Base-by-base conservation (phyloP, 202 grass and related monocot species). In the Cymbopogon flexuosus region DNA sequence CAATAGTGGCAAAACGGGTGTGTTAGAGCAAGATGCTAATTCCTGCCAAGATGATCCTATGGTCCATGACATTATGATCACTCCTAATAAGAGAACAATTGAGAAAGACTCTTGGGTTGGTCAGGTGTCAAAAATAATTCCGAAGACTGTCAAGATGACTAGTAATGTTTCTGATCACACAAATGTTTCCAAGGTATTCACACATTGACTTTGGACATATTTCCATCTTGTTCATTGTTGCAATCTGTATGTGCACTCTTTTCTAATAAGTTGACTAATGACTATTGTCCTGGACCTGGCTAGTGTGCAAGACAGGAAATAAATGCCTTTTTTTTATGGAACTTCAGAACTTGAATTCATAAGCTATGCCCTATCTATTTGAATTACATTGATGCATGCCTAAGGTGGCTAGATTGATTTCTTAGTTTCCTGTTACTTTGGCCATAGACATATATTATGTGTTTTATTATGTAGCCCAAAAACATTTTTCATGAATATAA, bases 151-250 rank as follows among this genome's bases (percentile, higher is more conserved):
- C 69, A 91, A 91, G 62, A 79, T 46, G n/a, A 63, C 58, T 72
- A 78, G 59, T 62, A 87, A 84, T 49, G 51, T 68, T 76, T 65
- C 66, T 35, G 49, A 73, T 68, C 56, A 19, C 54, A 62, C 54
- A 70, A n/a, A 56, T 36, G 39, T 63, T 57, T 69, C 71, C 72
- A 87, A 91, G 88, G 91, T 93, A 83, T 82, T 57, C n/a, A 5
- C 24, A 46, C n/a, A 40, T 18, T 27, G 27, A 73, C 45, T 56
- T 72, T 82, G n/a, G 16, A 70, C 15, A 19, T 69, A 8, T 70
- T 56, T 75, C 10, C 23, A 60, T 33, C 67, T 72, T 79, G 58
- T 62, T 51, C 19, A 76, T 75, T 81, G 21, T 54, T 67, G 22
- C 31, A 62, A 51, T 79, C 15, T 76, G 31, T 14, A 60, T 60